Percentiles rank a stretch among this genome's conserved stretches.
phyloP scores from a whole-genome alignment of 176 grass and related monocot genomes.

The Aechmea fasciata region DNA sequence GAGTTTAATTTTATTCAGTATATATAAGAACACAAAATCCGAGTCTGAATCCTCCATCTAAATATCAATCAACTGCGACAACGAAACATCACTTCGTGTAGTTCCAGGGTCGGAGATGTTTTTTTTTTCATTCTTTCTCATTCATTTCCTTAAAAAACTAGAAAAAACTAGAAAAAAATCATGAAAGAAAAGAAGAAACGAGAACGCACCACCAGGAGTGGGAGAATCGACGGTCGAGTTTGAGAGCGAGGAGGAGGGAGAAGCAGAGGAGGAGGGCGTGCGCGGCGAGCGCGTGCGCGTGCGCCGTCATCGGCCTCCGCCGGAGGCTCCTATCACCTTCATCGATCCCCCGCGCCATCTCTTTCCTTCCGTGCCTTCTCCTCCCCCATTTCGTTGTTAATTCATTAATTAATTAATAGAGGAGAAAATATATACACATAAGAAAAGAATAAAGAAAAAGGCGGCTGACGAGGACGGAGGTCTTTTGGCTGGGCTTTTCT shows the following conservation, averaged over 20 bases:
- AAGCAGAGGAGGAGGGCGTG: constrained; percentile 75
- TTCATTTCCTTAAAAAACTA: background rate
- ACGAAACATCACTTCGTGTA: no score
- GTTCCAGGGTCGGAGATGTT: no score
- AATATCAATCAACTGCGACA: no score
- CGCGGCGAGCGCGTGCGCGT: constrained; percentile 37
- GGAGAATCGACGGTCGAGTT: constrained; percentile 44
- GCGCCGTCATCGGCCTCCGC: constrained; percentile 16
- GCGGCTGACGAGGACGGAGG: no score
- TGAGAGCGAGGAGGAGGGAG: constrained; percentile 57
- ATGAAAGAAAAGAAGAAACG: background rate
- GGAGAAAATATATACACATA: background rate
- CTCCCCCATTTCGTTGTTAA: background rate
- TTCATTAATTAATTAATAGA: no score
- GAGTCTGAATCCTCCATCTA: no score
- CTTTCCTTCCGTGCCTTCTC: background rate
- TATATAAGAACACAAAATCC: no score
- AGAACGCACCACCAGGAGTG: constrained; percentile 57
- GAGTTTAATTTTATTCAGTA: no score
- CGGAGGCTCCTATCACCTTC: background rate
- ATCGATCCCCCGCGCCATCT: no score
- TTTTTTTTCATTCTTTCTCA: background rate
- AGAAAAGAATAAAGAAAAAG: background rate
- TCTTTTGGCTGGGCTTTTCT: no score
- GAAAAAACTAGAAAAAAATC: background rate